Base-by-base conservation (phyloP, 2,329 filamentous ascomycete genomes). In the Fusarium longipes region DNA sequence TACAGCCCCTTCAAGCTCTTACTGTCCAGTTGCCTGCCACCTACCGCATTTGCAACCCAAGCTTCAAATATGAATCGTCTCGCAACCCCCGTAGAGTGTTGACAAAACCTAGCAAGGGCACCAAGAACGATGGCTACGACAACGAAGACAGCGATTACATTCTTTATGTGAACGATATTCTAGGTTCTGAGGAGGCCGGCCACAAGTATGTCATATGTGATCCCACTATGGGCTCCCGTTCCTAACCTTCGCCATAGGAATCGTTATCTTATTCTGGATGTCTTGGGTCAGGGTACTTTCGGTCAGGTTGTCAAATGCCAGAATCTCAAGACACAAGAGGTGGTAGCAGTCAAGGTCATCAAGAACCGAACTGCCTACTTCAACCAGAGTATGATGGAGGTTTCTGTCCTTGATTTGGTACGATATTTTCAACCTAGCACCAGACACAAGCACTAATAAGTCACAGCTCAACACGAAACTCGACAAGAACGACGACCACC, bases 341-440 rank as follows among this genome's bases (percentile, higher is more conserved):
- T 99, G 36, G 96, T 99, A 42, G 96, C 96, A 5, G 96, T 99
- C 71, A 99, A 99, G 81, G 96, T 99, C 54, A 96, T 99, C 82
- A 99, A 99, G 82, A 99, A 99, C 80, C 90, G 95, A 74, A 99
- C 96, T 3, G 96, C 96, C 35, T 99, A 99, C 79, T 99, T 99
- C 83, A 99, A 99, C 77, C 96, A 99, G 80, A 98, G 96, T 79
- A 99, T 99, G 96, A 99, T 99, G 96, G 96, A 99, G 77, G 96
- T 99, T 30, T 99, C 96, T 3, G 96, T 99, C 24, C 84, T 99
- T 58, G 96, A 99, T 79, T 77, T 99, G 84, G 93, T 96, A 84
- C 58, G 87, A 72, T 20, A 25, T 27, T 18, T 15, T 29, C 17
- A 32, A 18, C n/a, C 20, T 20, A 35, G 11, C 22, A 30, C 11